These are phyloP conservation scores for Gastrolobium bilobum DNA, from an alignment of 306 rosid genomes.

Conservation along the genomic window DNA sequence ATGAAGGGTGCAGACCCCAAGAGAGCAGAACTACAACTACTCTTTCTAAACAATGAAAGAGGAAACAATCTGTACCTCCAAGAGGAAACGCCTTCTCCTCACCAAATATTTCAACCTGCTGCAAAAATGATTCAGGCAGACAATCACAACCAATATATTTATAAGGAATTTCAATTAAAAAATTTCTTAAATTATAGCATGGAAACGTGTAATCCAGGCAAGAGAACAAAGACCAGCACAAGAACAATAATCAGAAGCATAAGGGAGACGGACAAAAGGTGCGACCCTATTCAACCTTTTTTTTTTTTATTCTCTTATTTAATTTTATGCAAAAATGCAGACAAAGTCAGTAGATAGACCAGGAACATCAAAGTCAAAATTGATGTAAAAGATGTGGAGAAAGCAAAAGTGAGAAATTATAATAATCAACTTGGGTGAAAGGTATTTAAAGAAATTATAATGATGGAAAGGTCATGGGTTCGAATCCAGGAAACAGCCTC, in stretches of 20 bases:
- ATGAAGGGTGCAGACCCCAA: slow-evolving; percentile 44
- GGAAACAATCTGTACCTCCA: slow-evolving; percentile 54
- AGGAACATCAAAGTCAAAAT: neutral
- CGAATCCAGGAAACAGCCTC: no score
- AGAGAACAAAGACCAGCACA: neutral
- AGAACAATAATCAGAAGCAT: neutral
- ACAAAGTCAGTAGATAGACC: neutral
- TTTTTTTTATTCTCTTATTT: neutral
- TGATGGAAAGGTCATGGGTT: no score
- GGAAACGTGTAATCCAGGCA: neutral
- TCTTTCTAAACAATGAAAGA: slow-evolving; percentile 46
- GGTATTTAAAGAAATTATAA: no score
- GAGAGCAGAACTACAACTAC: slow-evolving; percentile 43
- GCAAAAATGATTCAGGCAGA: slow-evolving; percentile 49
- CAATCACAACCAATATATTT: slow-evolving; percentile 38
- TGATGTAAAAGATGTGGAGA: neutral
- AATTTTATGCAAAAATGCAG: slow-evolving; percentile 34
- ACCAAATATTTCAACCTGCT: slow-evolving; percentile 52
- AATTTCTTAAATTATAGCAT: neutral
- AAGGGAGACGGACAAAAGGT: slow-evolving; percentile 1
- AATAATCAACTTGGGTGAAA: neutral
- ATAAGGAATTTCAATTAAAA: neutral
- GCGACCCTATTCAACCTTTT: slow-evolving; percentile 11
- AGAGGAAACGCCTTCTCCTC: slow-evolving; percentile 43
- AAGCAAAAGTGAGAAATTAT: slow-evolving; percentile 15